phyloP scores from a whole-genome alignment of 345 rosid genomes.

The Punica granatum region DNA sequence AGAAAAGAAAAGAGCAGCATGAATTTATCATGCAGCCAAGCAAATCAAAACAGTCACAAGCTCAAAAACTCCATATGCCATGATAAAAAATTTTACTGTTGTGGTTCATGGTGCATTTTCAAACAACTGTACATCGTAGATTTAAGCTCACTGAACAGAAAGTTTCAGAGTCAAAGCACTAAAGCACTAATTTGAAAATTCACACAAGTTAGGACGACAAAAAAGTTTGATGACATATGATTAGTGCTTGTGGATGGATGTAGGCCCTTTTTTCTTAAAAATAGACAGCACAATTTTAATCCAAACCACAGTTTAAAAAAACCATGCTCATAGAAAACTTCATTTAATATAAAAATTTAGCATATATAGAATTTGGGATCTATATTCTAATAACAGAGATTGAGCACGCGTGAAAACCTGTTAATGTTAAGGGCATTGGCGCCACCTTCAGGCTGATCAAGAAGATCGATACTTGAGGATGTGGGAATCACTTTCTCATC shows the following conservation, averaged over 20 bases:
- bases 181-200: not conserved
- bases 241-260: not conserved
- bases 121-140: not conserved
- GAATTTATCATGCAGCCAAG: constrained; percentile 5
- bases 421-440: constrained; percentile 93
- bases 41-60: not conserved
- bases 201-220: not conserved
- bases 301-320: too few species aligned
- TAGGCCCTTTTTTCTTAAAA: not conserved
- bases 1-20: constrained; percentile 16
- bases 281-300: not conserved
- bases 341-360: too few species aligned
- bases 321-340: too few species aligned
- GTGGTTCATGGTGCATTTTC: not conserved
- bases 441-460: constrained; percentile 96
- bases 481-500: constrained; percentile 36
- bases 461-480: constrained; percentile 53
- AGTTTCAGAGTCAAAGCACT: not conserved
- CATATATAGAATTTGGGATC: not conserved
- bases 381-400: not conserved
- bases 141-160: not conserved
- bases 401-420: constrained; percentile 37
- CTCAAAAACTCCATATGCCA: not conserved
- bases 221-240: not conserved
- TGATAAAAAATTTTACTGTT: not conserved